Evolutionary conservation across 805 yeast genomes (phyloP).

Genomic region (Komagataella populi): DNA sequence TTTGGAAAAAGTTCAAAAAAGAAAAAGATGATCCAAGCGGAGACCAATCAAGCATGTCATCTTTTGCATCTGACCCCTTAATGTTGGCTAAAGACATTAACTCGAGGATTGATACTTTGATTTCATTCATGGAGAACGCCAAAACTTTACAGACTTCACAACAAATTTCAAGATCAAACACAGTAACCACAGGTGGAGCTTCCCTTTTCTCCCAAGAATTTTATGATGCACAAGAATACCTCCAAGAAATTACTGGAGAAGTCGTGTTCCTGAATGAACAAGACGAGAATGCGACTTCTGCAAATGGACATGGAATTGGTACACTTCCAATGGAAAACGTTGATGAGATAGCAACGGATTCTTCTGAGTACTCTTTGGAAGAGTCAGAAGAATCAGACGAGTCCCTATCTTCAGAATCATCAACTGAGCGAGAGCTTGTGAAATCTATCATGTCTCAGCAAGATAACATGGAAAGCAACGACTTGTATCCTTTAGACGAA

Average conservation of each 20-base stretch:
- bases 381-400: neutral
- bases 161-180: conserved; percentile 7
- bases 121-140: conserved; percentile 10
- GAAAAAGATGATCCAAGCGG: neutral
- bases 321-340: neutral
- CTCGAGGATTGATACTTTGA: conserved; percentile 12
- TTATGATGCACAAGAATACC: conserved; percentile 57
- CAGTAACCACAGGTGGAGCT: conserved; percentile 9
- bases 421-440: neutral
- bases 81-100: neutral
- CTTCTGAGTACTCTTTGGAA: neutral
- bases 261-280: conserved; percentile 38
- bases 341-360: neutral
- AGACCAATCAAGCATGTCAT: neutral
- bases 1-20: neutral
- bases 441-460: neutral
- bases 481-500: conserved; percentile 61
- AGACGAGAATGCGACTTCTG: conserved; percentile 6
- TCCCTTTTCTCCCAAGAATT: conserved; percentile 37
- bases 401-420: neutral
- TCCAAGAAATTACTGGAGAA: conserved; percentile 32
- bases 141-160: conserved; percentile 10
- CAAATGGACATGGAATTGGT: conserved; percentile 5
- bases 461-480: conserved; percentile 6
- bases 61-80: neutral